Evolutionary conservation across 768 basidiomycete genomes (phyloP), one percentile per base, ranked within the genome.

Genomic region (Leccinum aurantiacum): DNA sequence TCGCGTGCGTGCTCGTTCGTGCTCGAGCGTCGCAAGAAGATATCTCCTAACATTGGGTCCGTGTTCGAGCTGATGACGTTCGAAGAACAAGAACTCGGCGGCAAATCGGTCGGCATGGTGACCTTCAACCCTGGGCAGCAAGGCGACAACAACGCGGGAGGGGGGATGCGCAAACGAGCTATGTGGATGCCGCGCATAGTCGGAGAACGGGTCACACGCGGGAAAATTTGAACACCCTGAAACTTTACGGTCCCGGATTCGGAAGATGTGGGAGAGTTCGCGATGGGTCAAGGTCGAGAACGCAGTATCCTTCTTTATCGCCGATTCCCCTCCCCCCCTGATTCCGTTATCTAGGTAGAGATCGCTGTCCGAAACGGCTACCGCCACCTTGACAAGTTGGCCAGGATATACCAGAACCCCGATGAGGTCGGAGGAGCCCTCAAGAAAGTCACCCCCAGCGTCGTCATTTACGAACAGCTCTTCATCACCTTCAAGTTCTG

Each of bases 21-120:
- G 25, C 82, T 93, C 44, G 95, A 95, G 67, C 85, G 94, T 10
- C 86, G 96, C 37, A 93, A 93, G 66, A 94, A 95, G 64, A 96
- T 98, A 64, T 95, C 92, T 14, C 96, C 95, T 10, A 98, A 97
- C 70, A 96, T 98, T 62, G 96, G 96, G 6, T 98, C 98, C 74
- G 93, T 98, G 48, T 93, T 92, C 4, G 95, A 97, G 74, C 82
- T 98, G 47, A 97, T 97, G 25, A 89, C 87, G 51, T 97, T 95
- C 69, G 95, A 98, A 76, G 94, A 96, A 70, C 88, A 69, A 91
- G 96, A 75, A 78, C 95, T 53, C 86, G 95, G 60, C 80, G 90
- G 56, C 86, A 68, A 75, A 66, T 68, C 71, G 56, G 65, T 70
- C 61, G 69, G 67, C 50, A 65, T 72, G 14, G 65, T 61, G 14